A percentile compares a stretch with the other conserved stretches of the same genome.
Evolutionary conservation across 1,284 basidiomycete species (phyloP).

Genomic region (Rhodotorula sp.): DNA sequence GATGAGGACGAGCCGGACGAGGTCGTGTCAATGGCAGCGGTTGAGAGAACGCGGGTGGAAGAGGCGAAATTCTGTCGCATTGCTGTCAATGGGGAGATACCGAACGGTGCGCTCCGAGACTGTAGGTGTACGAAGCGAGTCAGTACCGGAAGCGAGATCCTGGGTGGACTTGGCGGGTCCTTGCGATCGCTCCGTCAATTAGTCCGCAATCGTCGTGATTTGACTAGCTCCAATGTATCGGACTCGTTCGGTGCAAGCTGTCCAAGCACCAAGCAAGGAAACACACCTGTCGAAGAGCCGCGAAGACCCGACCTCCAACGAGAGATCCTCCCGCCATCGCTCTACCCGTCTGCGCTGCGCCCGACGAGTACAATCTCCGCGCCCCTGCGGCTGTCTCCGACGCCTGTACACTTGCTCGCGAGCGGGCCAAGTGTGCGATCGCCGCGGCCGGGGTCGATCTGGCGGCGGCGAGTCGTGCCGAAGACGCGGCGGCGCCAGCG

Average conservation of each 20-base stretch:
- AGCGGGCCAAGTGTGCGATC: background rate
- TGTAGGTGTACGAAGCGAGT: background rate
- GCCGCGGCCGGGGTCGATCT: background rate
- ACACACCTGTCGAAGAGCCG: conserved; percentile 6
- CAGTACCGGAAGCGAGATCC: background rate
- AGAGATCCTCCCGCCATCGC: background rate
- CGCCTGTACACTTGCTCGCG: too few relatives aligned
- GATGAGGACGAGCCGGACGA: conserved; percentile 6
- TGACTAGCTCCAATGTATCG: too few relatives aligned
- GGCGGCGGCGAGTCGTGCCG: background rate
- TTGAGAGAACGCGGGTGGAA: conserved; percentile 4
- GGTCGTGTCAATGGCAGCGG: conserved; percentile 39
- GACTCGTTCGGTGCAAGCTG: too few relatives aligned
- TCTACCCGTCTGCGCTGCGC: background rate
- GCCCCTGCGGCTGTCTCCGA: too few relatives aligned
- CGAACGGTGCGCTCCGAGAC: too few relatives aligned
- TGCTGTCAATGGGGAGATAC: too few relatives aligned
- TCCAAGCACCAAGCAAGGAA: background rate
- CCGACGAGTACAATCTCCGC: background rate
- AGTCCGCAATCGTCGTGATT: too few relatives aligned
- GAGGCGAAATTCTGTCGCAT: background rate
- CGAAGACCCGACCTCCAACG: background rate
- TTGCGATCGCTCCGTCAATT: background rate
- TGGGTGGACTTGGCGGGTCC: background rate
- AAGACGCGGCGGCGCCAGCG: background rate